Base-by-base conservation (phyloP, 2,329 filamentous ascomycete genomes). In the Dactylellina haptotyla region DNA sequence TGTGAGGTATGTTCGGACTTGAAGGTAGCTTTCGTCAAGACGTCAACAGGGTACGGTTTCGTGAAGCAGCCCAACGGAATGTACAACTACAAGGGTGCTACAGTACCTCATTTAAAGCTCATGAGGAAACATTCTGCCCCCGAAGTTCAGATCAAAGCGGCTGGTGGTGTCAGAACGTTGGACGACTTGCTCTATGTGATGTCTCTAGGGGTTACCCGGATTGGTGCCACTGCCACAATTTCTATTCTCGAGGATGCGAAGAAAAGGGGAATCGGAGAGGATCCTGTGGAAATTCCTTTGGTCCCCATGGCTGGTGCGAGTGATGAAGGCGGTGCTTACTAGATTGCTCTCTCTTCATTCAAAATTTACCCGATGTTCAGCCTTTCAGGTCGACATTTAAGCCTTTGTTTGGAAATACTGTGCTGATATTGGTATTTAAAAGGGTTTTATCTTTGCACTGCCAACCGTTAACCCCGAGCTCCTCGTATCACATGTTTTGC, bases 21-120 rank as follows among this genome's bases (percentile, higher is more conserved):
- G 0, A 79, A 79, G 0, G 86, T 88, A 0, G 86, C 83, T 0
- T 88, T 87, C 65, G 83, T 88, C 75, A 88, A 88, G 80, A 88
- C 87, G 0, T 86, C 85, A 0, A 87, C 86, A 0, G 86, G 87
- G 0, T 88, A 87, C 75, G 86, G 86, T 0, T 87, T 88, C 45
- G 84, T 87, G 12, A 88, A 87, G 79, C 83, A 84, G 77, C 37
- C 78, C 0, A 80, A 83, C 69, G 85, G 85, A 0, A 78, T 80
- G 46, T 88, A 87, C 73, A 82, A 80, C 5, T 87, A 86, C 78
- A 80, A 81, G 10, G 86, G 86, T 0, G 85, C 86, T 0, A 87
- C 85, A 0, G 78, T 84, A 6, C 78, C 78, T 20, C 82, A 86
- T 75, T 77, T 89, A 12, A 82, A 83, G 78, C 76, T 88, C 0